phyloP scores from a whole-genome alignment of 2,329 filamentous ascomycete genomes.

The Stromatinia cepivora region DNA sequence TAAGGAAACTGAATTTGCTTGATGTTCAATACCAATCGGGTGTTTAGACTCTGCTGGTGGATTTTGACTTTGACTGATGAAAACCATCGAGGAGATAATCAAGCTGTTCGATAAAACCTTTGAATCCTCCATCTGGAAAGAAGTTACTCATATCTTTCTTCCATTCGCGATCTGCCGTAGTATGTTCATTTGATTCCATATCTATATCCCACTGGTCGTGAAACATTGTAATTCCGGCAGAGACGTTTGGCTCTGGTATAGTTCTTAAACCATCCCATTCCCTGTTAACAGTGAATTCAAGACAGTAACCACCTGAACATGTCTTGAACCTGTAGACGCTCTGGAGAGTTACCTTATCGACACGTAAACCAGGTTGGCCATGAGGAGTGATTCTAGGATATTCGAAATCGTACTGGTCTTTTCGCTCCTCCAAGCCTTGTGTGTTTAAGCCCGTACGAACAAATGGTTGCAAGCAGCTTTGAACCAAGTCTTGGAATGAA shows the following conservation, averaged over 20 bases:
- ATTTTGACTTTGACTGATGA: not conserved
- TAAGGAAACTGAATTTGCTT: not conserved
- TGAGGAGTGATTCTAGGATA: constrained; percentile 33
- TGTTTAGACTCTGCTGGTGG: not conserved
- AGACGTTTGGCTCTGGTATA: constrained; percentile 29
- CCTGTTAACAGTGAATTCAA: constrained; percentile 40
- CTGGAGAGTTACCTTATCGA: constrained; percentile 32
- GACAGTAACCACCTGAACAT: constrained; percentile 31
- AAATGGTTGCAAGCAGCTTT: constrained; percentile 28
- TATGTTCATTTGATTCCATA: constrained; percentile 35
- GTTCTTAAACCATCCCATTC: constrained; percentile 34
- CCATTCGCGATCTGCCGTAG: constrained; percentile 32
- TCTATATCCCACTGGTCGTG: constrained; percentile 37
- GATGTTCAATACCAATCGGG: not conserved
- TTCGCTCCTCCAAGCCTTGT: constrained; percentile 16
- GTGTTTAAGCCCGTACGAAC: constrained; percentile 3
- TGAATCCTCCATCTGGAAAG: constrained; percentile 33
- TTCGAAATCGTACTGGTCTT: constrained; percentile 32
- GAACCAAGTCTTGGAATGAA: constrained; percentile 29
- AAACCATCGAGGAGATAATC: not conserved
- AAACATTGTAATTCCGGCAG: constrained; percentile 36
- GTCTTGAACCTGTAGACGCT: constrained; percentile 36
- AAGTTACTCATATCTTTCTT: constrained; percentile 30
- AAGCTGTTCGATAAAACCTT: constrained; percentile 27
- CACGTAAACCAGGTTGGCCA: constrained; percentile 23